Evolutionary conservation across 495 filamentous ascomycete species (phyloP), one percentile per base, ranked within the genome.

Genomic region (Lasiosphaeria hispida): DNA sequence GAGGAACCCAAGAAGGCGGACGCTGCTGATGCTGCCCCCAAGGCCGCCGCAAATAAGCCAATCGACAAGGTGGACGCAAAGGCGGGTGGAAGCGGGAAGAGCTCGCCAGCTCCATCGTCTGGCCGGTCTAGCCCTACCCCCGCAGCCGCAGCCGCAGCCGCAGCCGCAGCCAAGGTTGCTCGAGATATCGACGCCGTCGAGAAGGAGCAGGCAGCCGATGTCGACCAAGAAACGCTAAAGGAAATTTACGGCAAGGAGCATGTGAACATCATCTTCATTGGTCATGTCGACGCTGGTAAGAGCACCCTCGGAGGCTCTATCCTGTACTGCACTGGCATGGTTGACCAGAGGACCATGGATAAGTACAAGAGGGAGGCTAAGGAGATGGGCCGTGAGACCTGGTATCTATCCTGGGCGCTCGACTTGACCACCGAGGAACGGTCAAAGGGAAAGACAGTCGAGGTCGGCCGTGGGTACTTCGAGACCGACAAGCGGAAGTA

Each of bases 201-300:
- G 37, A 89, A 92, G 72, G 89, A 92, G 65, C 94, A 97, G 66
- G 79, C 83, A 11, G 91, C 90, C 15, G 91, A 95, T 72, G 86
- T 99, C 3, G 94, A 97, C 61, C 91, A 96, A 19, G 88, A 89
- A 42, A 89, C 90, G 0, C 75, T 99, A 57, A 89, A 91, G 69
- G 94, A 97, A 74, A 91, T 99, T 41, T 97, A 97, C 72, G 94
- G 94, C 63, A 96, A 97, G 74, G 94, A 99, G 73, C 94, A 99
- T 68, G 87, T 99, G 60, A 98, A 98, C 70, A 84, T 97, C 48
- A 96, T 98, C 56, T 98, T 98, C 80, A 90, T 98, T 65, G 94
- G 94, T 50, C 94, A 97, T 78, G 94, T 97, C 58, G 94, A 98
- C 74, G 92, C 93, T 57, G 94, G 94, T 64, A 99, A 97, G 77